These are phyloP conservation scores for Babesia caballi DNA, from an alignment of 169 alveolate genomes.

Conservation along the genomic window DNA sequence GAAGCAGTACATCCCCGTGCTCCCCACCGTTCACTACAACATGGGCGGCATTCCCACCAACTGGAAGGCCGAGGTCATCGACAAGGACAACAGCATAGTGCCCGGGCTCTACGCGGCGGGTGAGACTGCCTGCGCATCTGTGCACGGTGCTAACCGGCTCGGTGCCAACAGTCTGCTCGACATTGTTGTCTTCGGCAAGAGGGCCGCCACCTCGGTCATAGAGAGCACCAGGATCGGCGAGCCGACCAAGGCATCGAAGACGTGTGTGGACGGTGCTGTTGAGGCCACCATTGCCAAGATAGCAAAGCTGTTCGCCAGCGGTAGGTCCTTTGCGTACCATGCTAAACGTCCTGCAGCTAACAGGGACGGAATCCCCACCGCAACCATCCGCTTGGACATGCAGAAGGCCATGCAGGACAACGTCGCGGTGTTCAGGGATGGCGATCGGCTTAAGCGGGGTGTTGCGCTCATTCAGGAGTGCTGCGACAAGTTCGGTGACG, in stretches of 20 bases:
- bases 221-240: slow-evolving; percentile 7
- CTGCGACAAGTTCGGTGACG: slow-evolving; percentile 78
- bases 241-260: slow-evolving; percentile 1
- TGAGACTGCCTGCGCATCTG: slow-evolving; percentile 98
- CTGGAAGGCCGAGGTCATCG: slow-evolving; percentile 90
- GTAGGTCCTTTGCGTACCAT: background rate
- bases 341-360: slow-evolving; percentile 27
- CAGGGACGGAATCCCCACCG: slow-evolving; percentile 56
- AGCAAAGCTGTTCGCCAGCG: slow-evolving; percentile 9
- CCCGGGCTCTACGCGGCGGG: slow-evolving; percentile 94
- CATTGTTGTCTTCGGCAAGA: slow-evolving; percentile 94
- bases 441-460: slow-evolving; percentile 87
- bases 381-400: slow-evolving; percentile 70
- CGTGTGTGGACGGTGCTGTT: background rate
- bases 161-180: slow-evolving; percentile 98
- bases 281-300: slow-evolving; percentile 33
- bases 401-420: slow-evolving; percentile 91
- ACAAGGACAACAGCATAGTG: slow-evolving; percentile 80
- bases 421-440: slow-evolving; percentile 94
- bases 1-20: slow-evolving; percentile 94
- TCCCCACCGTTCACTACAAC: slow-evolving; percentile 98
- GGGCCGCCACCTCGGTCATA: slow-evolving; percentile 88
- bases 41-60: slow-evolving; percentile 99
- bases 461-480: slow-evolving; percentile 77
- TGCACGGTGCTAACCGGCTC: slow-evolving; percentile 98